Base-by-base conservation (phyloP, 106 monocot species). In the Allium cepa region DNA sequence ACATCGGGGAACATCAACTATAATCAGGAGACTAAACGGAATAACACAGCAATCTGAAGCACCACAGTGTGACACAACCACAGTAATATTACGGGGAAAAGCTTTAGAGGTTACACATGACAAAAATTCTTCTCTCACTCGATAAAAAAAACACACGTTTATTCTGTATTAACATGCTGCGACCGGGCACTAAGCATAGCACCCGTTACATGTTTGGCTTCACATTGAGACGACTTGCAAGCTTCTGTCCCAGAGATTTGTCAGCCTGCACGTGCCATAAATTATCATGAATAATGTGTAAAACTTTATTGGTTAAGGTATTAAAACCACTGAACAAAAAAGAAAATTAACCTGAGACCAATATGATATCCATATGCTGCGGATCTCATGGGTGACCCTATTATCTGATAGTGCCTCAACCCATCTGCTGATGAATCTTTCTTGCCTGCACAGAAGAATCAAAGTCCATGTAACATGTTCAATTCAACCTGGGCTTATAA, bases 351-450 rank as follows among this genome's bases (percentile, higher is more conserved):
- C 85, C 85, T 86, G 73, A 17, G 79, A 75, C 81, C 81, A 81
- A 62, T 91, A 91, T 47, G 87, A 84, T 47, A 91, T 71, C 90
- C 90, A 91, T 17, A 91, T 87, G 63, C 63, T 77, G 26, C 72
- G 73, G 47, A 87, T 69, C 62, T 87, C 90, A 26, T 87, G 81
- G 17, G 79, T 87, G 63, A 87, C 87, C 68, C 78, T 74, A 7
- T 83, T 81, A 55, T 91, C 82, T 7, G 81, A 76, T 16, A 91
- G 68, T 14, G 84, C 83, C 7, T 84, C 81, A 7, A 83, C 81
- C 90, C 83, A 87, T 11, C 90, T 75, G 13, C 69, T 49, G 65
- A 84, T 69, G 61, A 79, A 91, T 7, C 84, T 75, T 49, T 91
- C 87, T 81, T 84, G 80, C 84, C 84, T 80, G 76, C 16, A 78